A percentile compares a stretch with the other conserved stretches of the same genome.
These are phyloP conservation scores for Agrocybe chaxingu DNA, from an alignment of 768 basidiomycete species.

Conservation along the genomic window DNA sequence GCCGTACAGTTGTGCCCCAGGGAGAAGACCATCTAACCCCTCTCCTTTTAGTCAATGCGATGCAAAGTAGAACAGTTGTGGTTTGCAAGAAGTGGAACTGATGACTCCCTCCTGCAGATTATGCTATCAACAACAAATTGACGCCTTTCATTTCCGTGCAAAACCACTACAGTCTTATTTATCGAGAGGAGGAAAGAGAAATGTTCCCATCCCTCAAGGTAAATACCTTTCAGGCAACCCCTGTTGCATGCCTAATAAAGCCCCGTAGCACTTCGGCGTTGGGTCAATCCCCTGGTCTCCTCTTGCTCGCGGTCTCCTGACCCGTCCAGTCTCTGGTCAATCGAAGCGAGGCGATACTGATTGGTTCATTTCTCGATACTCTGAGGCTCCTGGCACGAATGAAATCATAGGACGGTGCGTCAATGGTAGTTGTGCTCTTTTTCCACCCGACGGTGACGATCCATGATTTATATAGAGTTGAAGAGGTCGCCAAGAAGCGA, in stretches of 20 bases:
- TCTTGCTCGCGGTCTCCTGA: slow-evolving; percentile 49
- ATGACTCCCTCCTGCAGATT: slow-evolving; percentile 32
- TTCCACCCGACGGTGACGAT: not conserved
- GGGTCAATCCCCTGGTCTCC: slow-evolving; percentile 62
- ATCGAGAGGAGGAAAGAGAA: slow-evolving; percentile 63
- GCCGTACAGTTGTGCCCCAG: slow-evolving; percentile 5
- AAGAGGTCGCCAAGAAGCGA: slow-evolving; percentile 50
- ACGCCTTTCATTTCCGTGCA: slow-evolving; percentile 68
- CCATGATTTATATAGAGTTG: slow-evolving; percentile 32
- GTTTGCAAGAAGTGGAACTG: not conserved
- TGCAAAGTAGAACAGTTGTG: slow-evolving; percentile 44
- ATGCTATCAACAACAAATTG: slow-evolving; percentile 54
- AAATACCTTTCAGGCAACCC: not conserved
- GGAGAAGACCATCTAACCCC: not conserved
- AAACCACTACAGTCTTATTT: slow-evolving; percentile 57
- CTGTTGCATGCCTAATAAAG: not conserved
- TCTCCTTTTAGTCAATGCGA: slow-evolving; percentile 40
- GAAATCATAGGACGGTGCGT: slow-evolving; percentile 1
- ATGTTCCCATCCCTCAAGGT: slow-evolving; percentile 60
- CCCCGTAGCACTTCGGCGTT: slow-evolving; percentile 43
- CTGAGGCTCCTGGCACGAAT: not conserved
- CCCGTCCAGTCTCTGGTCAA: slow-evolving; percentile 37
- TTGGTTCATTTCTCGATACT: slow-evolving; percentile 15
- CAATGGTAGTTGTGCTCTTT: not conserved
- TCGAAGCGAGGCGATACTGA: slow-evolving; percentile 40